Conservation (phyloP, 75 land plant genomes). For the Pinus tabuliformis region DNA sequence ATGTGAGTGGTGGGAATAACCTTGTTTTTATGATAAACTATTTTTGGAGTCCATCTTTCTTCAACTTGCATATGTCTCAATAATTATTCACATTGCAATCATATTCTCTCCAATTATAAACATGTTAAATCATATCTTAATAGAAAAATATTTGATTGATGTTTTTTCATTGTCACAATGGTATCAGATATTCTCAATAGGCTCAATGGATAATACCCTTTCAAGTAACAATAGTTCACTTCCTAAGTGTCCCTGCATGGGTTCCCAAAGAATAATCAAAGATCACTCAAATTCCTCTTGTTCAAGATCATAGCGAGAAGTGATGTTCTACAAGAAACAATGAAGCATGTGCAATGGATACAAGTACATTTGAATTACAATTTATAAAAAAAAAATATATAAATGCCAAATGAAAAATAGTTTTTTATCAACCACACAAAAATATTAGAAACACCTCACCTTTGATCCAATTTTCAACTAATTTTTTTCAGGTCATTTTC, state of each 20-base stretch:
- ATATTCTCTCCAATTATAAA: not conserved
- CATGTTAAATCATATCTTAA: constrained; percentile 1
- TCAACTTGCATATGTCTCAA: too few relatives aligned
- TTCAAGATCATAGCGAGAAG: not conserved
- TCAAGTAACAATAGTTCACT: not conserved
- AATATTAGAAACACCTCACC: too few relatives aligned
- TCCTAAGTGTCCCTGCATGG: not conserved
- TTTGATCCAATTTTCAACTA: too few relatives aligned
- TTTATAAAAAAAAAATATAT: too few relatives aligned
- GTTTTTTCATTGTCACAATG: not conserved
- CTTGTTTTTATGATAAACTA: too few relatives aligned
- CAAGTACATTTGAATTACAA: too few relatives aligned
- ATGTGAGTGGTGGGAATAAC: not conserved
- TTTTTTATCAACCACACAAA: too few relatives aligned
- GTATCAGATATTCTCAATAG: not conserved
- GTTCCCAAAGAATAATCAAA: not conserved
- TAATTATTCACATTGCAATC: not conserved
- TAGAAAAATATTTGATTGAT: not conserved
- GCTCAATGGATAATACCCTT: not conserved
- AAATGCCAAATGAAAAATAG: too few relatives aligned
- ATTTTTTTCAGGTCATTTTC: too few relatives aligned
- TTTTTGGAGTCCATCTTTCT: too few relatives aligned
- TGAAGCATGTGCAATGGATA: too few relatives aligned
- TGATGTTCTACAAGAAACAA: not conserved
- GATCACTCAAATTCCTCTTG: not conserved